Base-by-base conservation (phyloP, 2,329 filamentous ascomycete genomes). In the Gaeumannomyces sp. region DNA sequence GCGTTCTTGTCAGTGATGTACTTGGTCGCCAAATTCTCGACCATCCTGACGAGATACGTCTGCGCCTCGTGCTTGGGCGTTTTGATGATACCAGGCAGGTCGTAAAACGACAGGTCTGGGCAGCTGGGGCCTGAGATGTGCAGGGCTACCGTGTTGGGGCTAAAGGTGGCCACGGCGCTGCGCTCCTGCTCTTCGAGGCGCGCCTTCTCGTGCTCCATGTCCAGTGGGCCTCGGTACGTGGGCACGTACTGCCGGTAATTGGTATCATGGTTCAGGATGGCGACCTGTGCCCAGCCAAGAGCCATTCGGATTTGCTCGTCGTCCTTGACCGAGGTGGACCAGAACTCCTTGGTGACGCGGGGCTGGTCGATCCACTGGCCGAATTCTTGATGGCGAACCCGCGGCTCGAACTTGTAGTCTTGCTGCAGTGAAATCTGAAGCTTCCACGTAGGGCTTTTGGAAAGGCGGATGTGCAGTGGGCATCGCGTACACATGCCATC, bases 31-130 rank as follows among this genome's bases (percentile, higher is more conserved):
- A 97, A 73, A 25, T 90, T 89, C 62, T 87, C 81, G 0, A 96
- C 89, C 0, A 95, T 85, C 0, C 82, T 79, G 16, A 93, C 89
- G 0, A 94, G 78, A 65, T 90, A 90, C 19, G 27, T n/a, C 19
- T 56, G 38, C 3, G 85, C 79, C 10, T 83, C 83, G 10, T 86
- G 80, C 2, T 86, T 85, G 0, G 88, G 83, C 10, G 89, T 89
- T 27, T 87, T 86, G 67, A 96, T 94, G 0, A 96, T 86, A 0
- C 93, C 93, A 0, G 93, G 93, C 0, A 97, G 81, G 67, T 97
- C 93, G 67, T 91, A 94, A 70, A 97, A 96, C 0, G 89, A 92
- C 0, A 97, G 73, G 7, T 91, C 87, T 0, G 91, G 89, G 0
- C 94, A 81, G 0, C 80, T 81, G 0, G 90, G 89, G 0, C 89